A percentile compares a stretch with the other conserved stretches of the same genome.
These are phyloP conservation scores for Alternaria angustiovoidea DNA, from an alignment of 2,329 filamentous ascomycete genomes.

Conservation along the genomic window DNA sequence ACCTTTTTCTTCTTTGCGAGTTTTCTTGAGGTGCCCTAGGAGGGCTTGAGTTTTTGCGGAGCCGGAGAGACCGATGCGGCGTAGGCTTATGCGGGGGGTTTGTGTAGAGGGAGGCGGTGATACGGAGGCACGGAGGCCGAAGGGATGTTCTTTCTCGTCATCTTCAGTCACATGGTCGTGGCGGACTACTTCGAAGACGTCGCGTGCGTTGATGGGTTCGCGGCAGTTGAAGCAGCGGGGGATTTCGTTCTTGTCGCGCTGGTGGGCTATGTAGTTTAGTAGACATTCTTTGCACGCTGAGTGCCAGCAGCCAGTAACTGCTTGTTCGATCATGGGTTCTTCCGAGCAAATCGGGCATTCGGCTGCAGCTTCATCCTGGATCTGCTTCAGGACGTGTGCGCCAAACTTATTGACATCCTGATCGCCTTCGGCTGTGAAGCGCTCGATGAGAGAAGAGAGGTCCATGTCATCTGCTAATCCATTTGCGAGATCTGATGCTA, in stretches of 20 bases:
- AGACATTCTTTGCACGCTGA: conserved; percentile 94
- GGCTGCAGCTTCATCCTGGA: conserved; percentile 84
- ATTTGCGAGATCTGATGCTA: conserved; percentile 78
- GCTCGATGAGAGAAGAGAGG: conserved; percentile 81
- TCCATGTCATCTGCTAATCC: conserved; percentile 97
- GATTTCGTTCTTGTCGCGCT: conserved; percentile 76
- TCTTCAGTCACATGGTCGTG: conserved; percentile 67
- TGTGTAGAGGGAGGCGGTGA: conserved; percentile 33
- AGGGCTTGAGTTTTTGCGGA: conserved; percentile 89
- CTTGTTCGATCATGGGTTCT: conserved; percentile 93
- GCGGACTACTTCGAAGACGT: conserved; percentile 91
- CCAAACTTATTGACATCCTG: conserved; percentile 78
- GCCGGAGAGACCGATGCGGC: conserved; percentile 70
- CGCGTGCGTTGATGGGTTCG: conserved; percentile 78
- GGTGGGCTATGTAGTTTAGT: conserved; percentile 87
- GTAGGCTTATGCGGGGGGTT: conserved; percentile 64
- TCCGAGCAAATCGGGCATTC: conserved; percentile 96
- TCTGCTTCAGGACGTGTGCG: conserved; percentile 86
- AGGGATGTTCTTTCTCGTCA: background rate
- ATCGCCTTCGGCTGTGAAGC: conserved; percentile 72
- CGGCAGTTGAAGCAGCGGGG: conserved; percentile 93
- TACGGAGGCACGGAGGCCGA: conserved; percentile 37
- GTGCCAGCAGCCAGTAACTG: conserved; percentile 97
- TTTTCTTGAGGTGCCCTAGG: conserved; percentile 73
- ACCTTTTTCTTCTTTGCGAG: conserved; percentile 70